Evolutionary conservation across 2,329 filamentous ascomycete species (phyloP), one percentile per base, ranked within the genome.

Genomic region (Magnaporthiopsis rhizophila): DNA sequence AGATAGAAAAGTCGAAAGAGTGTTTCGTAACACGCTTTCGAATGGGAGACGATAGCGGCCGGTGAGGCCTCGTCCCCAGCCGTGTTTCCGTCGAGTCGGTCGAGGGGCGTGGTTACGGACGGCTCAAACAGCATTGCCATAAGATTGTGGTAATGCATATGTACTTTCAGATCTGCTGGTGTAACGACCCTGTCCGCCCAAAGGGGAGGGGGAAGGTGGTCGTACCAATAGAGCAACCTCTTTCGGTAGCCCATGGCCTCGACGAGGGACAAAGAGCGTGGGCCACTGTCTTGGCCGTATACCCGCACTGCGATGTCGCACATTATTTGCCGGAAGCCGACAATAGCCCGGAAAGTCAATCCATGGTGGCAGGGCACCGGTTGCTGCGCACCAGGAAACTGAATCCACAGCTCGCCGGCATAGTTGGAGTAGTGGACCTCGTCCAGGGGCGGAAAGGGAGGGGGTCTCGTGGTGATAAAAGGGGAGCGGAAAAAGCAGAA

Each of bases 1-100:
- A 75, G 70, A 65, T 73, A 76, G 65, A 76, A 75, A 0, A 76
- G 68, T 1, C 74, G 73, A 3, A 73, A 36, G 6, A 74, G 61
- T 2, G 74, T 76, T 65, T 76, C 73, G 15, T 74, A 67, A 34
- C 71, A 67, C 26, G 68, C 67, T n/a, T 67, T 66, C 4, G 73
- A 69, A n/a, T 58, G n/a, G 21, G 56, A 24, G n/a, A 58, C 56
- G n/a, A 58, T 28, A 9, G 56, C 56, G 4, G 21, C 56, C n/a
- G 56, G 56, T 5, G 38, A 45, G 38, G 38, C 38, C 3, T 45
- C 38, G 4, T 2, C 38, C 38, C 4, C 38, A 4, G 18, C 38
- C 13, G 38, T 21, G 38, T 45, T 45, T 15, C 38, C 38, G 15
- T 18, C 38, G 38, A 58, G 56, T 13, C 5, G n/a, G 56, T 11